A percentile compares a stretch with the other conserved stretches of the same genome.
Conservation (phyloP, 371 early-diverging fungal genomes). For the Thermomucor indicae-seudaticae region DNA sequence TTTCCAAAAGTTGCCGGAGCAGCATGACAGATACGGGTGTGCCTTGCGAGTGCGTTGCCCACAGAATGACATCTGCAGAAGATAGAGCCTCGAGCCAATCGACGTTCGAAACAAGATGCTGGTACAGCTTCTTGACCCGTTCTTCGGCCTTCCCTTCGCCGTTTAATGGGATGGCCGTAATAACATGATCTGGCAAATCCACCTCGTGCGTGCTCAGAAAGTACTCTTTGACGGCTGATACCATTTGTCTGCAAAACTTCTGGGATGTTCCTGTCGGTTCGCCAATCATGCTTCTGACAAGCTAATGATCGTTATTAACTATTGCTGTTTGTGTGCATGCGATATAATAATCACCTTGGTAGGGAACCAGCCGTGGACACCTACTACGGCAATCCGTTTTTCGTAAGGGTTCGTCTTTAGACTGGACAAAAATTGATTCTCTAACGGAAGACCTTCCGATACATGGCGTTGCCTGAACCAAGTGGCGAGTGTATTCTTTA, state of each 20-base stretch:
- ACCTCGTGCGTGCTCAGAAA: conserved; percentile 52
- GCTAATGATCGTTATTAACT: conserved; percentile 17
- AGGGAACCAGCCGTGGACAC: conserved; percentile 93
- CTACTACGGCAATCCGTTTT: conserved; percentile 54
- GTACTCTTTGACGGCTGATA: conserved; percentile 52
- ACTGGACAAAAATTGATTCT: neutral
- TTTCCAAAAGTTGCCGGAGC: conserved; percentile 62
- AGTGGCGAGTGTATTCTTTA: neutral
- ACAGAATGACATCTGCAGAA: conserved; percentile 77
- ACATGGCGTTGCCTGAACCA: neutral
- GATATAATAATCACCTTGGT: conserved; percentile 22
- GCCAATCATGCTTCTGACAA: conserved; percentile 74
- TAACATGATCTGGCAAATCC: conserved; percentile 41
- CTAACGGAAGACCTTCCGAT: neutral
- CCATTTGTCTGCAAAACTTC: conserved; percentile 87
- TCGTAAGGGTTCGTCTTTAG: neutral
- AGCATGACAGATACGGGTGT: conserved; percentile 84
- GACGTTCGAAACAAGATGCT: conserved; percentile 49
- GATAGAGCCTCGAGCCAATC: conserved; percentile 39
- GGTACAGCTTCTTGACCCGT: conserved; percentile 72
- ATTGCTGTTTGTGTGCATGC: neutral
- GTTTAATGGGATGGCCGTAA: conserved; percentile 80
- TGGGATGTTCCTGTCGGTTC: conserved; percentile 90
- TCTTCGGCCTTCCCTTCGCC: conserved; percentile 87
- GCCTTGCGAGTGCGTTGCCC: conserved; percentile 91